Conservation (phyloP, 1,139 yeast species). For the Candida albicans region DNA sequence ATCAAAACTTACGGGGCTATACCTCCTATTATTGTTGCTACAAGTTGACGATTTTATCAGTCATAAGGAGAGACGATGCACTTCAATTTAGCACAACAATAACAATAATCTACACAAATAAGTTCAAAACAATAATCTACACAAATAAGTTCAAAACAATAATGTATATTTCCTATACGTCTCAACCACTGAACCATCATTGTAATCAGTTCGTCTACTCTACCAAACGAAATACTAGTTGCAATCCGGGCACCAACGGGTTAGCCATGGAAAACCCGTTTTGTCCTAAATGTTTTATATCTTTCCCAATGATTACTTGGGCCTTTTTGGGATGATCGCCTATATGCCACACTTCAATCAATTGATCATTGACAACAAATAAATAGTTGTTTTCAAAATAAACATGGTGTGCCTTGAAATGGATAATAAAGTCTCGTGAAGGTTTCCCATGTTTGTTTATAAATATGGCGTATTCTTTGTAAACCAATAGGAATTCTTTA, state of each 20-base stretch:
- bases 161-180: too few species aligned
- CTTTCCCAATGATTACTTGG: conserved; percentile 76
- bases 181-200: too few species aligned
- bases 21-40: too few species aligned
- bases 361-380: conserved; percentile 64
- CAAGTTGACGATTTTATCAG: too few species aligned
- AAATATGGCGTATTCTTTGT: conserved; percentile 71
- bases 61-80: too few species aligned
- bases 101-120: too few species aligned
- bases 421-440: conserved; percentile 55
- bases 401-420: conserved; percentile 59
- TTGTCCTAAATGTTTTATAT: conserved; percentile 46
- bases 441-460: conserved; percentile 67
- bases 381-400: conserved; percentile 60
- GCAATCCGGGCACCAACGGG: conserved; percentile 66
- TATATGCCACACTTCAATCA: conserved; percentile 68
- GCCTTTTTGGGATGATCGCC: conserved; percentile 50
- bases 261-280: conserved; percentile 65
- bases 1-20: too few species aligned
- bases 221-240: conserved; percentile 42
- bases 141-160: too few species aligned
- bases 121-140: too few species aligned
- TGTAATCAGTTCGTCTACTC: background rate
- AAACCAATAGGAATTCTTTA: conserved; percentile 60
- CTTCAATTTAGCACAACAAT: too few species aligned